Percentiles rank a stretch among this genome's conserved stretches.
These are phyloP conservation scores for Cyberlindnera petersonii DNA, from an alignment of 805 yeast species.

Conservation along the genomic window DNA sequence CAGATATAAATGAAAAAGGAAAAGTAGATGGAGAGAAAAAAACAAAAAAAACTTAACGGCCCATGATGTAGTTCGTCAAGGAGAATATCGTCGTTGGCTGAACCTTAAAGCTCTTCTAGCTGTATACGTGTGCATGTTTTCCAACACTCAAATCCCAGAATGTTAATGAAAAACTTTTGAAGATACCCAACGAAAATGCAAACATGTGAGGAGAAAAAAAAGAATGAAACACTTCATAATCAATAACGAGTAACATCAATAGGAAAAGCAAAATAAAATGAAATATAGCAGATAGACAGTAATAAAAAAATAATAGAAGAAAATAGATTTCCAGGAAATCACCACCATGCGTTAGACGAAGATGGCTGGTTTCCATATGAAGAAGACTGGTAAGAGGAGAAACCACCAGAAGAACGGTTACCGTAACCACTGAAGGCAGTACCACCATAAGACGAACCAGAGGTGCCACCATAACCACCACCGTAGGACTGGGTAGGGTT, in stretches of 20 bases:
- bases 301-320: neutral
- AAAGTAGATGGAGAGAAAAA: no score
- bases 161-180: conserved; percentile 13
- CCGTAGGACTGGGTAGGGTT: conserved; percentile 19
- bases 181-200: conserved; percentile 15
- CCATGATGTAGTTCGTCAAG: no score
- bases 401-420: conserved; percentile 18
- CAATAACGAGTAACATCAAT: conserved; percentile 12
- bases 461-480: conserved; percentile 14
- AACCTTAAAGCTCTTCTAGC: conserved; percentile 11
- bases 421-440: conserved; percentile 12
- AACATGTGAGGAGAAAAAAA: conserved; percentile 18
- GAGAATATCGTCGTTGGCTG: conserved; percentile 9
- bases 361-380: conserved; percentile 7
- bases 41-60: no score
- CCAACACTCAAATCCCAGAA: conserved; percentile 5
- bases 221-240: conserved; percentile 14
- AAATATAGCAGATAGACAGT: neutral
- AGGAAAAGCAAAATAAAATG: conserved; percentile 1
- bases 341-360: conserved; percentile 6
- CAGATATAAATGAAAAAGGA: no score
- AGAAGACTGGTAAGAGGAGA: conserved; percentile 20
- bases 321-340: neutral
- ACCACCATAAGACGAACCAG: conserved; percentile 5
- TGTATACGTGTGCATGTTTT: conserved; percentile 11